A percentile compares a stretch with the other conserved stretches of the same genome.
phyloP scores from a whole-genome alignment of 495 filamentous ascomycete genomes.

The Letharia columbiana region DNA sequence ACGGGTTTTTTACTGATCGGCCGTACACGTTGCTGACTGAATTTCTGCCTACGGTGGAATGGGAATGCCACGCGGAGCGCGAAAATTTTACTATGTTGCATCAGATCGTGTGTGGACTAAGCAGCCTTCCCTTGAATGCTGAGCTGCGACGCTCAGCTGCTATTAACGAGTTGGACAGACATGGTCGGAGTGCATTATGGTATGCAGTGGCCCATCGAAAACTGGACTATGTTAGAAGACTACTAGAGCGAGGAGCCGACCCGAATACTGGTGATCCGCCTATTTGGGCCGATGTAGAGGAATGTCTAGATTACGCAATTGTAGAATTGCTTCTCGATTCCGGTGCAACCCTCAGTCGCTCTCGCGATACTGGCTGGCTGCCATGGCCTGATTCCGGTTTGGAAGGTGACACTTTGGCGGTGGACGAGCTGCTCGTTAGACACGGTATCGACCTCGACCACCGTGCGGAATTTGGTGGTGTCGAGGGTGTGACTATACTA shows the following conservation, averaged over 20 bases:
- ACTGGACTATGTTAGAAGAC: background rate
- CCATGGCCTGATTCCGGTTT: background rate
- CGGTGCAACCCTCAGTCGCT: background rate
- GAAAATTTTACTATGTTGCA: background rate
- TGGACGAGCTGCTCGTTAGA: background rate
- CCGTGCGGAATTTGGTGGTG: background rate
- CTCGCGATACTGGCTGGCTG: background rate
- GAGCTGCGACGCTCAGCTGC: background rate
- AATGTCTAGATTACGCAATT: background rate
- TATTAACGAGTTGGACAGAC: background rate
- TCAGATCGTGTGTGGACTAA: slow-evolving; percentile 1
- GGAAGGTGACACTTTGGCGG: background rate
- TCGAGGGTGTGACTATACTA: background rate
- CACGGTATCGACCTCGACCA: background rate
- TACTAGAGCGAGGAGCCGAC: background rate
- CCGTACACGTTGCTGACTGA: background rate
- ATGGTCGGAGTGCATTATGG: background rate
- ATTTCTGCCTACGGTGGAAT: background rate
- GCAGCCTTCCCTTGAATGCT: background rate
- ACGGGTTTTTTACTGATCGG: too few species aligned
- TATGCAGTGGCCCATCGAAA: background rate
- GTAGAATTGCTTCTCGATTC: background rate
- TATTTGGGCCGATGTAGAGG: background rate
- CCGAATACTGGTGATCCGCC: background rate
- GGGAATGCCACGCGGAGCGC: background rate